Percentiles rank a stretch among this genome's conserved stretches.
phyloP scores from a whole-genome alignment of 257 asterid species.

The Cordia subcordata region DNA sequence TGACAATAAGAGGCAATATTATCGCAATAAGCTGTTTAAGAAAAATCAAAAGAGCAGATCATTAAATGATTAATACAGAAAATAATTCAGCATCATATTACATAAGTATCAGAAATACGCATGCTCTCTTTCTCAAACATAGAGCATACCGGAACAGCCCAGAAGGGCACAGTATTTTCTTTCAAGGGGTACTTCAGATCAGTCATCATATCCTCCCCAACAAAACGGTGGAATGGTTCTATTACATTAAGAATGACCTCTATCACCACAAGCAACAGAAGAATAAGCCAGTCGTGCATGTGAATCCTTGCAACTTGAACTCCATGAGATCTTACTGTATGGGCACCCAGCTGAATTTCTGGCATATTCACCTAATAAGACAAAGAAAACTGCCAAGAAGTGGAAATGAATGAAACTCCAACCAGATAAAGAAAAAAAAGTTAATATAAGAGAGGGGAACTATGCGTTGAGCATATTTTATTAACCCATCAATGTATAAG shows the following conservation, averaged over 20 bases:
- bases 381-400: background rate
- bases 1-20: conserved; percentile 54
- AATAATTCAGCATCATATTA: background rate
- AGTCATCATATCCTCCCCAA: conserved; percentile 81
- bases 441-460: too few relatives aligned
- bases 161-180: conserved; percentile 75
- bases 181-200: conserved; percentile 83
- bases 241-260: conserved; percentile 68
- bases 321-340: conserved; percentile 83
- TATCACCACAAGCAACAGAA: conserved; percentile 70
- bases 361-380: conserved; percentile 61
- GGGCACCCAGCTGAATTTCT: conserved; percentile 88
- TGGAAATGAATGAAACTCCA: too few relatives aligned
- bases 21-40: conserved; percentile 63
- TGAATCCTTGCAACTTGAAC: conserved; percentile 69
- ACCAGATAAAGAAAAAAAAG: too few relatives aligned
- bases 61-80: conserved; percentile 15
- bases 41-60: conserved; percentile 8
- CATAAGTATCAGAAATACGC: background rate
- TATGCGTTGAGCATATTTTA: too few relatives aligned
- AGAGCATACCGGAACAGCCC: conserved; percentile 84
- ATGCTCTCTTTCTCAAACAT: background rate
- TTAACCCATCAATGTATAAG: too few relatives aligned
- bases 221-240: too few relatives aligned
- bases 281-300: conserved; percentile 95